Percentiles rank a stretch among this genome's conserved stretches.
These are phyloP conservation scores for Strigomonas oncopelti DNA, from an alignment of 208 protist species.

Conservation along the genomic window DNA sequence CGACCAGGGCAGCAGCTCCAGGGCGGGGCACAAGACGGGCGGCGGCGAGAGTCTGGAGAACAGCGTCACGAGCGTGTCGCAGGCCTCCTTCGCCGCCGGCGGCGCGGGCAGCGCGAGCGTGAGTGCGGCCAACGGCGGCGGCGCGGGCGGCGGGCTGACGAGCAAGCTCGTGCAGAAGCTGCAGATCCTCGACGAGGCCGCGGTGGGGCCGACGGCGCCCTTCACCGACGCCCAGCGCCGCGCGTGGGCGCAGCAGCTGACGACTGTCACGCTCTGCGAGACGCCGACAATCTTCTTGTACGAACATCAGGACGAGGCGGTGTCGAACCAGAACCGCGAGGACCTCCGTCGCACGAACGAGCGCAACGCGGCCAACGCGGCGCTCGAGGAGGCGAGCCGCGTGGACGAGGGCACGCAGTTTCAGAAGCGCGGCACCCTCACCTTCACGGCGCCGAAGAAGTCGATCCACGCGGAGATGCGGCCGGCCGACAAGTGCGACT, in stretches of 20 bases:
- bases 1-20: slow-evolving; percentile 17
- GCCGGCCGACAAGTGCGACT: slow-evolving; percentile 46
- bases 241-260: slow-evolving; percentile 53
- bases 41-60: slow-evolving; percentile 29
- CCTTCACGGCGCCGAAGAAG: slow-evolving; percentile 75
- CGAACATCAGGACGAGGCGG: slow-evolving; percentile 79
- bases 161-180: slow-evolving; percentile 20
- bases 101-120: slow-evolving; percentile 5
- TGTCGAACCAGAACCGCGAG: slow-evolving; percentile 57
- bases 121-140: not conserved
- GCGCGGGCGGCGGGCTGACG: slow-evolving; percentile 4
- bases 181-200: slow-evolving; percentile 30
- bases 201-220: slow-evolving; percentile 13
- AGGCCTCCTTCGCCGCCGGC: slow-evolving; percentile 5
- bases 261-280: slow-evolving; percentile 67
- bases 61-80: slow-evolving; percentile 34
- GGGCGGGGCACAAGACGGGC: slow-evolving; percentile 14
- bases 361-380: slow-evolving; percentile 49
- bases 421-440: slow-evolving; percentile 73
- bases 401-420: slow-evolving; percentile 75
- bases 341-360: slow-evolving; percentile 37
- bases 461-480: slow-evolving; percentile 85
- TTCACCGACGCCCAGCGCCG: slow-evolving; percentile 45
- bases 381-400: slow-evolving; percentile 48
- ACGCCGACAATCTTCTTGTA: slow-evolving; percentile 88